Evolutionary conservation across 2,329 filamentous ascomycete species (phyloP), one percentile per base, ranked within the genome.

Genomic region (Penicillium fuscoglaucum): DNA sequence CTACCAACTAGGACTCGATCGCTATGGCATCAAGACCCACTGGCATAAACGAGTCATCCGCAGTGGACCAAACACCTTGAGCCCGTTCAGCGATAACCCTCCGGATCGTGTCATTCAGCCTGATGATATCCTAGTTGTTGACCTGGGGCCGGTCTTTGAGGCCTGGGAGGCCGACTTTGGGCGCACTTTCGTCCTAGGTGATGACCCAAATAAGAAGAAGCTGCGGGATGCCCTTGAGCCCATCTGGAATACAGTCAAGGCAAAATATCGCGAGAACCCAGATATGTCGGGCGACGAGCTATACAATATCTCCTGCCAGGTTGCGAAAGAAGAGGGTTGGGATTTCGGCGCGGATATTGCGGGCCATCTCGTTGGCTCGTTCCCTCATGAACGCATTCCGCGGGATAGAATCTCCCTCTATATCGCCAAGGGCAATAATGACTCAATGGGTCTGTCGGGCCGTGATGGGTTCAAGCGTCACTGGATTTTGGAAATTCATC

Each of bases 121-220:
- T 3, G 80, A 82, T 52, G 81, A 84, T 55, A 83, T 84, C 49
- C 68, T 84, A 2, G 77, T 80, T 56, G 76, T 83, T 35, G 81
- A 83, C 60, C 71, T 83, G 2, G 81, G 81, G 0, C 81, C 81
- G 0, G 80, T 83, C 0, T 82, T 83, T 56, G 80, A 82, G 51
- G 74, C 72, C 0, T 84, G 79, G 79, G 81, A 83, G 64, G 81
- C 81, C 6, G 81, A 83, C 60, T 83, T 83, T 57, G 80, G 81
- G 8, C 78, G 81, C 15, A 83, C 81, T 0, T 83, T 78, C 59
- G 80, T 83, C 3, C 73, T 83, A 0, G 80, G 80, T 4, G 59
- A 75, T 49, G 80, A 83, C 52, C 75, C 78, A 1, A 58, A 68
- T 21, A 83, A 83, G 69, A 70, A 69, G 17, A 72, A 69, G 50